phyloP scores from a whole-genome alignment of 1,284 basidiomycete species.

The Papiliotrema laurentii region DNA sequence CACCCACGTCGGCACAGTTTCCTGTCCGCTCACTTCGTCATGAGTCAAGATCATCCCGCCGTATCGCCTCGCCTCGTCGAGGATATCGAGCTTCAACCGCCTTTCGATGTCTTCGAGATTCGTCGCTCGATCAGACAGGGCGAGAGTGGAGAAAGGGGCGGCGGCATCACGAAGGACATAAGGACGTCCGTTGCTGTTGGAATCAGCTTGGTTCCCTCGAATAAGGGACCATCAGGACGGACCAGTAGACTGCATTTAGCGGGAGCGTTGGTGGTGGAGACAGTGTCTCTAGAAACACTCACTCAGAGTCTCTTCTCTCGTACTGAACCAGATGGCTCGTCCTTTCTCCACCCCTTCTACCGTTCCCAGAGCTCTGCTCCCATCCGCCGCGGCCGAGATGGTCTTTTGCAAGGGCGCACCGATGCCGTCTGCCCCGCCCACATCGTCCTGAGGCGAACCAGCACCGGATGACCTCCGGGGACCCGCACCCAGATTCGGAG shows the following conservation, averaged over 20 bases:
- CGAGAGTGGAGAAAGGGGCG: constrained; percentile 73
- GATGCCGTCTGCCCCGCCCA: background rate
- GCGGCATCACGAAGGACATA: constrained; percentile 93
- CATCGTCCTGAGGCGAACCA: background rate
- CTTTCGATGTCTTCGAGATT: constrained; percentile 94
- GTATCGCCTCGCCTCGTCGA: constrained; percentile 80
- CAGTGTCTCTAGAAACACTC: no score
- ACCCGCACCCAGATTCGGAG: constrained; percentile 8
- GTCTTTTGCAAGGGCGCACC: constrained; percentile 11
- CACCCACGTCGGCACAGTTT: constrained; percentile 91
- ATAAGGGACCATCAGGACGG: constrained; percentile 4
- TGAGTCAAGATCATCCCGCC: constrained; percentile 91
- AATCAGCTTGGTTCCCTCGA: constrained; percentile 56
- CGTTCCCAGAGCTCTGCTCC: constrained; percentile 1
- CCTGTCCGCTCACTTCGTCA: constrained; percentile 67
- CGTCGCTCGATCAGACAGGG: constrained; percentile 84
- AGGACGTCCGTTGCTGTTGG: constrained; percentile 79
- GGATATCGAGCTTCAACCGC: constrained; percentile 85
- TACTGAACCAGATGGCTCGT: constrained; percentile 53
- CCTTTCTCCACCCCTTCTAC: constrained; percentile 10
- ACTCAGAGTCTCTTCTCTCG: constrained; percentile 51
- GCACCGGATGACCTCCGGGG: background rate
- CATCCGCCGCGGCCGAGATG: constrained; percentile 1
- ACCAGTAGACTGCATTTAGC: constrained; percentile 32
- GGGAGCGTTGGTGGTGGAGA: no score